phyloP scores from a whole-genome alignment of 345 rosid species.

The Pistacia integerrima region DNA sequence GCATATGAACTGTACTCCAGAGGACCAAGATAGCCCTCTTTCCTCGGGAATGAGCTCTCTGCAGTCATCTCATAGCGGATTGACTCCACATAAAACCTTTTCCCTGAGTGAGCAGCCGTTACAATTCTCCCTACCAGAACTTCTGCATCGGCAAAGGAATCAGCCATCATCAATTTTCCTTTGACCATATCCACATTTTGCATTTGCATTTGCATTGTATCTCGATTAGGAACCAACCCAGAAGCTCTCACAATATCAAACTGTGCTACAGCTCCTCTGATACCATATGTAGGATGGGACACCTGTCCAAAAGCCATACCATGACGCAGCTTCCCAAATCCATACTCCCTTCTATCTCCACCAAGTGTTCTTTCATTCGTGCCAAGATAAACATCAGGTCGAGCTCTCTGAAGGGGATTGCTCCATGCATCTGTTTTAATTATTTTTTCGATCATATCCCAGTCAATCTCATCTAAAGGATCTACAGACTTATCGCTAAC shows the following conservation, averaged over 20 bases:
- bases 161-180: constrained; percentile 86
- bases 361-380: constrained; percentile 98
- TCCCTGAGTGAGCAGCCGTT: constrained; percentile 98
- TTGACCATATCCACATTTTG: constrained; percentile 39
- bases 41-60: constrained; percentile 93
- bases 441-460: constrained; percentile 75
- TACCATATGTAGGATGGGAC: constrained; percentile 96
- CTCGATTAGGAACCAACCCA: constrained; percentile 77
- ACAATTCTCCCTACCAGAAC: constrained; percentile 82
- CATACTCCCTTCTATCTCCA: constrained; percentile 98
- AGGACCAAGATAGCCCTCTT: constrained; percentile 99
- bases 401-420: constrained; percentile 97
- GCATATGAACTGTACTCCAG: constrained; percentile 91
- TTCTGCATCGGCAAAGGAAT: constrained; percentile 53
- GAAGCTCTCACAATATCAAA: constrained; percentile 92
- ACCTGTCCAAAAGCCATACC: constrained; percentile 85
- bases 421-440: constrained; percentile 69
- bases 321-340: constrained; percentile 92
- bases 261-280: constrained; percentile 96
- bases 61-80: constrained; percentile 87
- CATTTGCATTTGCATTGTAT: constrained; percentile 42
- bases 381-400: constrained; percentile 98
- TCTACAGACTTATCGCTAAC: constrained; percentile 65
- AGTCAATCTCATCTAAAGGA: constrained; percentile 76
- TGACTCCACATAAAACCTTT: constrained; percentile 96